Conservation (phyloP, 2,329 filamentous ascomycete species). For the Pezicula neosporulosa region DNA sequence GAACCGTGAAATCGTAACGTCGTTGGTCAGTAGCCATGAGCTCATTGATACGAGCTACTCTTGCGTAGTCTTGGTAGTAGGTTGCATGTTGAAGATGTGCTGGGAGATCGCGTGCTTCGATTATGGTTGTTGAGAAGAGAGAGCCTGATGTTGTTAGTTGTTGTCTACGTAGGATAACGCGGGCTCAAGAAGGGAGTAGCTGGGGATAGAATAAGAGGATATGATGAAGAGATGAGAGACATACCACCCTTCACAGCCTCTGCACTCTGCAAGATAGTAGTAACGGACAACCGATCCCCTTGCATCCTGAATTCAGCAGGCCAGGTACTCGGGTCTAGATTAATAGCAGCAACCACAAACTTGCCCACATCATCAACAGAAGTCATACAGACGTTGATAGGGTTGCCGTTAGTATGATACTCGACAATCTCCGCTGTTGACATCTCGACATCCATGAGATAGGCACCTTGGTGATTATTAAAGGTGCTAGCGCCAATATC, state of each 20-base stretch:
- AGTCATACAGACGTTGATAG: constrained; percentile 61
- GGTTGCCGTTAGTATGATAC: constrained; percentile 44
- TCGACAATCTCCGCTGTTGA: constrained; percentile 59
- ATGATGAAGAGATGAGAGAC: constrained; percentile 17
- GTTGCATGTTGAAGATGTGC: constrained; percentile 14
- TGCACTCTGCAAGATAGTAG: constrained; percentile 52
- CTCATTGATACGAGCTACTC: constrained; percentile 53
- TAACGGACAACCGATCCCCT: constrained; percentile 61
- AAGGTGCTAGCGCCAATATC: constrained; percentile 56
- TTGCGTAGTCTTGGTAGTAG: constrained; percentile 38
- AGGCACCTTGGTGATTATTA: constrained; percentile 55
- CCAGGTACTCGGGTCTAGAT: constrained; percentile 59
- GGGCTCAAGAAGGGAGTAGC: background rate
- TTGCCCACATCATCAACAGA: constrained; percentile 66
- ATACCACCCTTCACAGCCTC: constrained; percentile 45
- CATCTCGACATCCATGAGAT: constrained; percentile 58
- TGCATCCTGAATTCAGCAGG: constrained; percentile 65
- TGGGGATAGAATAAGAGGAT: background rate
- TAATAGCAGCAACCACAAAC: constrained; percentile 68
- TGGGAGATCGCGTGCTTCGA: constrained; percentile 16
- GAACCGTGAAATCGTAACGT: constrained; percentile 59
- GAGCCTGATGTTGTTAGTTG: constrained; percentile 1
- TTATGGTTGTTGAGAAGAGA: constrained; percentile 16
- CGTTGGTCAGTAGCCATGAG: constrained; percentile 67
- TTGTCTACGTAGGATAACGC: constrained; percentile 1